phyloP scores from a whole-genome alignment of 106 monocot species.

The Dendrobium officinale region DNA sequence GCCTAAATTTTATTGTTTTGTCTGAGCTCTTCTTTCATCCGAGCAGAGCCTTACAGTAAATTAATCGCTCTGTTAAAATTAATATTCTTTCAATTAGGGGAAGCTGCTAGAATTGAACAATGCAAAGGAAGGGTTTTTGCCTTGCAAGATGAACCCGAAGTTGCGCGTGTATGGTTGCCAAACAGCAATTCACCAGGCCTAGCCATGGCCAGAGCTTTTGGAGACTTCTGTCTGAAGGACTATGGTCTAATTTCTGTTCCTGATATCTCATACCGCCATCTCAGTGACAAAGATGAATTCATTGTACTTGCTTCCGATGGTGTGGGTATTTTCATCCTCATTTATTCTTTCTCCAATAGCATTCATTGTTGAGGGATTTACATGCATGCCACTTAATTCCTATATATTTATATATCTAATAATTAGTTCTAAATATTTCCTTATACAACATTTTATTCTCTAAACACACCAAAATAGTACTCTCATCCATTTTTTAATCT shows the following conservation, averaged over 20 bases:
- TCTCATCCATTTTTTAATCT: not conserved
- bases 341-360: not conserved
- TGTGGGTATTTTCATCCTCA: constrained; percentile 33
- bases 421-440: no score
- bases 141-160: constrained; percentile 78
- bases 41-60: not conserved
- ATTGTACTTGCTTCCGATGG: constrained; percentile 81
- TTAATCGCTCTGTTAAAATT: not conserved
- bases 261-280: constrained; percentile 49
- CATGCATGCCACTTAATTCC: not conserved
- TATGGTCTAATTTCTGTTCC: constrained; percentile 81
- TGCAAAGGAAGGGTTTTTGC: constrained; percentile 79
- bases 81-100: constrained; percentile 29
- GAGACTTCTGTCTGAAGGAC: constrained; percentile 78
- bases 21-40: not conserved
- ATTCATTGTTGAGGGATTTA: not conserved
- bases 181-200: constrained; percentile 73
- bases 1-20: not conserved
- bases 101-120: constrained; percentile 69
- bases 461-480: no score
- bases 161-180: constrained; percentile 75
- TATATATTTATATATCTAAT: not conserved
- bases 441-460: no score
- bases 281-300: constrained; percentile 71
- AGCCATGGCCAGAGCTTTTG: constrained; percentile 91